Evolutionary conservation across 2,329 filamentous ascomycete species (phyloP).

Genomic region (Clonostachys byssicola): DNA sequence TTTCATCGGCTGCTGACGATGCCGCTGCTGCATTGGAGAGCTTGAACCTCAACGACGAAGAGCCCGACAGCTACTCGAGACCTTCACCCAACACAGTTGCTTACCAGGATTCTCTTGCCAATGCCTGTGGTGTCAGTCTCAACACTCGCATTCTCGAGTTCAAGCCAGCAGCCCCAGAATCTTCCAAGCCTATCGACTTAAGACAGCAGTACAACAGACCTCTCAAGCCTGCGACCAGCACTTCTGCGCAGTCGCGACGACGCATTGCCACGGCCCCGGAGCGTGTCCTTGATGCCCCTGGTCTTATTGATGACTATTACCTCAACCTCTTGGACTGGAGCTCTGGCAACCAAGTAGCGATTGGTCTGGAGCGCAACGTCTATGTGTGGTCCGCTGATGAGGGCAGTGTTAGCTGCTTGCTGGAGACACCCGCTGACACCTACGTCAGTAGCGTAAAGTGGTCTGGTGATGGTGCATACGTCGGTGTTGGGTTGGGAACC

Average conservation of each 20-base stretch:
- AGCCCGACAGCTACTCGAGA: conserved; percentile 65
- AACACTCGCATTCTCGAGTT: conserved; percentile 96
- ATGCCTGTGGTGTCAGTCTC: conserved; percentile 86
- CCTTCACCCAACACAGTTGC: conserved; percentile 84
- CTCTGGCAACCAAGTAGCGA: conserved; percentile 94
- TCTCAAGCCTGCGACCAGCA: conserved; percentile 70
- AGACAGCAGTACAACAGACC: conserved; percentile 97
- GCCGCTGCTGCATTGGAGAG: conserved; percentile 74
- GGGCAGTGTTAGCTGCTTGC: conserved; percentile 80
- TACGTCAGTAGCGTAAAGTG: conserved; percentile 99
- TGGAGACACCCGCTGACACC: conserved; percentile 85
- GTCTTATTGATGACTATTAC: conserved; percentile 97
- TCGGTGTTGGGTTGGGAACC: conserved; percentile 88
- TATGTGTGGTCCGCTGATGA: conserved; percentile 98
- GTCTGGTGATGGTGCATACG: conserved; percentile 95
- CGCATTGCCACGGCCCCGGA: conserved; percentile 93
- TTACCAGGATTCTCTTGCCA: conserved; percentile 87
- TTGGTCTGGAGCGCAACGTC: conserved; percentile 92
- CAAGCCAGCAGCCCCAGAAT: conserved; percentile 97
- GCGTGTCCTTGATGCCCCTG: conserved; percentile 92
- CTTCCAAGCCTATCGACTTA: conserved; percentile 95
- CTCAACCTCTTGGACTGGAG: conserved; percentile 99
- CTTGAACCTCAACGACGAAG: conserved; percentile 68
- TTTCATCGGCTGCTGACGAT: conserved; percentile 78
- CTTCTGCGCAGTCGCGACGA: conserved; percentile 82